Evolutionary conservation across 2,329 filamentous ascomycete genomes (phyloP).

Genomic region (Cladorrhinum sp.): DNA sequence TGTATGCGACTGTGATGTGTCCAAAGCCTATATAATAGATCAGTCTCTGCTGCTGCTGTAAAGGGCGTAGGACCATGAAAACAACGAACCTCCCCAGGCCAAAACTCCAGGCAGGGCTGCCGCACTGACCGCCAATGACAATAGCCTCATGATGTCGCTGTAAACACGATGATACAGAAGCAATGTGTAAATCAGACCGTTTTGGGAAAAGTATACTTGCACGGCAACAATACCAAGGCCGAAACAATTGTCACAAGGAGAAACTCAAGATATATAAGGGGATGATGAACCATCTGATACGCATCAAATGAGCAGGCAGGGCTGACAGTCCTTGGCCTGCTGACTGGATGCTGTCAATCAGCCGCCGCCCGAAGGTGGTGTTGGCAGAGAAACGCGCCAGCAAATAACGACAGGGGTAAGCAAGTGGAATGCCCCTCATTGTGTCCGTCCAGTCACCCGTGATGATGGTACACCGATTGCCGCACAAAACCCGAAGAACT

Average conservation of each 20-base stretch:
- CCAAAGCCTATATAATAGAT: constrained; percentile 50
- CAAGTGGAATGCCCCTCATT: neutral
- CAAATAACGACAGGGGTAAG: neutral
- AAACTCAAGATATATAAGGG: neutral
- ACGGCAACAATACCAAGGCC: neutral
- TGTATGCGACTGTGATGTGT: constrained; percentile 63
- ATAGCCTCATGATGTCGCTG: constrained; percentile 22
- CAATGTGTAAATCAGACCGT: no score
- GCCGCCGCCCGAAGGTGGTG: neutral
- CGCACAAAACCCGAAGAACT: no score
- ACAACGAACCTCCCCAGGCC: constrained; percentile 43
- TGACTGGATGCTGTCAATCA: neutral
- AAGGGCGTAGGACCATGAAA: neutral
- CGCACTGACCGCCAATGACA: constrained; percentile 24
- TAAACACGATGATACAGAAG: neutral
- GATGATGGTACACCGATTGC: neutral
- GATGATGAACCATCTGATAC: neutral
- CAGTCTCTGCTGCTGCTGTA: neutral
- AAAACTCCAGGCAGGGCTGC: constrained; percentile 35
- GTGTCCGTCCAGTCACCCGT: neutral
- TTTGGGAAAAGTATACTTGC: neutral
- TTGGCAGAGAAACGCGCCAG: constrained; percentile 6
- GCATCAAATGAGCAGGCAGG: constrained; percentile 6
- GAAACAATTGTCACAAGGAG: neutral
- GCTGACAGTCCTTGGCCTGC: neutral